Evolutionary conservation across 805 yeast genomes (phyloP).

Genomic region (Zygosaccharomyces gambellarensis): DNA sequence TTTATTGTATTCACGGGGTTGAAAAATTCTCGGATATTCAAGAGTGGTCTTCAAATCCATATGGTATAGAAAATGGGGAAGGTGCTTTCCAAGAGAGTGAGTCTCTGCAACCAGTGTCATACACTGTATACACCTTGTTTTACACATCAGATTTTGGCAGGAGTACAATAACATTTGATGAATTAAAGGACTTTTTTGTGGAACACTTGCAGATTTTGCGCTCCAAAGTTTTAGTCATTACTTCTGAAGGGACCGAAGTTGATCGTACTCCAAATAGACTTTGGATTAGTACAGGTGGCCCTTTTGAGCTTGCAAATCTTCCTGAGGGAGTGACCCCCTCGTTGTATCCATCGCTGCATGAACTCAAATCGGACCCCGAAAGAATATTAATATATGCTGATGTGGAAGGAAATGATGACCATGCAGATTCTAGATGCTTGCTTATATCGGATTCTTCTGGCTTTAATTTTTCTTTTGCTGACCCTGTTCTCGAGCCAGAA

Average conservation of each 20-base stretch:
- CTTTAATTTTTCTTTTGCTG: conserved; percentile 22
- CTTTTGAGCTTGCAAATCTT: conserved; percentile 39
- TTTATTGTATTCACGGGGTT: neutral
- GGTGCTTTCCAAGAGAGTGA: neutral
- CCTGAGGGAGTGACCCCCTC: conserved; percentile 32
- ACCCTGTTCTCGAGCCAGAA: too few relatives aligned
- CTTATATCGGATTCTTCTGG: conserved; percentile 31
- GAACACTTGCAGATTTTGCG: conserved; percentile 15
- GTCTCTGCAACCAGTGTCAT: neutral
- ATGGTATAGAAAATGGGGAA: neutral
- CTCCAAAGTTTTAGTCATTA: conserved; percentile 22
- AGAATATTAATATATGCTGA: neutral
- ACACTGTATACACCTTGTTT: neutral
- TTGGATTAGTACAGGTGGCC: conserved; percentile 43
- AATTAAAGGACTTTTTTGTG: conserved; percentile 24
- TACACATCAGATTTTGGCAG: conserved; percentile 47
- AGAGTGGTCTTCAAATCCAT: neutral
- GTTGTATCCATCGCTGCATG: conserved; percentile 41
- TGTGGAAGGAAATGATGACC: conserved; percentile 14
- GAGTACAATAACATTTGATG: conserved; percentile 39
- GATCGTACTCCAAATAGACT: conserved; percentile 31
- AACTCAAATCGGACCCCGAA: conserved; percentile 30
- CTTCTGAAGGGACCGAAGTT: conserved; percentile 29
- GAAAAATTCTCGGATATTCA: neutral
- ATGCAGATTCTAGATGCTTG: too few relatives aligned